phyloP scores from a whole-genome alignment of 2,329 filamentous ascomycete species.

The Ilyonectria mors-panacis region DNA sequence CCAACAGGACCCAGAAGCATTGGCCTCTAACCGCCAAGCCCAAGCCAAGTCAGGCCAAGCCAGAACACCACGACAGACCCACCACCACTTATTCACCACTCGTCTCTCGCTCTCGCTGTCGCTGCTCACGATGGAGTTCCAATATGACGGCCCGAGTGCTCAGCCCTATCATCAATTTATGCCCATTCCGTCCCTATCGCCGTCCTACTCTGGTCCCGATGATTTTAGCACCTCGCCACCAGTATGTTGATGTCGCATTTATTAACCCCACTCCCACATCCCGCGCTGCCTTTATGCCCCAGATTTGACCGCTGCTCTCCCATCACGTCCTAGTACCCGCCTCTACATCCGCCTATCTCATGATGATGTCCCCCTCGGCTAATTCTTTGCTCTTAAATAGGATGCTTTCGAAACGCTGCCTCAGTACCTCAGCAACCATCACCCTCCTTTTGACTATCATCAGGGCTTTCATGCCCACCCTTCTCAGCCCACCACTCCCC shows the following conservation, averaged over 20 bases:
- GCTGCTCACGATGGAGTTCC: slow-evolving; percentile 64
- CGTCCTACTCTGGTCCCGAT: slow-evolving; percentile 67
- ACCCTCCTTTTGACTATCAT: slow-evolving; percentile 61
- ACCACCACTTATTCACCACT: neutral
- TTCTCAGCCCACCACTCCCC: slow-evolving; percentile 58
- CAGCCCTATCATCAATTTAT: slow-evolving; percentile 70
- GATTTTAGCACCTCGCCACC: slow-evolving; percentile 69
- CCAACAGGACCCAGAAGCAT: too few relatives aligned
- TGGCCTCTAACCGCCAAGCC: neutral
- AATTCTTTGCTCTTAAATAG: slow-evolving; percentile 49
- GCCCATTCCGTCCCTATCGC: slow-evolving; percentile 67
- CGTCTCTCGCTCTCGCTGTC: neutral
- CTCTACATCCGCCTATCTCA: slow-evolving; percentile 29
- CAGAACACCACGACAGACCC: neutral
- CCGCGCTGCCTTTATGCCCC: slow-evolving; percentile 43
- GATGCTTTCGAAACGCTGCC: slow-evolving; percentile 64
- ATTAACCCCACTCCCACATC: slow-evolving; percentile 31
- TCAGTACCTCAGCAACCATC: slow-evolving; percentile 59
- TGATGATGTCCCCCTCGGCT: neutral
- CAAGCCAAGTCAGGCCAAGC: neutral
- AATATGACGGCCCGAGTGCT: slow-evolving; percentile 62
- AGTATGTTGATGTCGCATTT: slow-evolving; percentile 58
- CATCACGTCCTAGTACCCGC: slow-evolving; percentile 23
- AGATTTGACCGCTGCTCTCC: slow-evolving; percentile 53
- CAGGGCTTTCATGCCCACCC: slow-evolving; percentile 55